Evolutionary conservation across 352 stramenopile genomes (phyloP).

Genomic region (Phytophthora palmivora): DNA sequence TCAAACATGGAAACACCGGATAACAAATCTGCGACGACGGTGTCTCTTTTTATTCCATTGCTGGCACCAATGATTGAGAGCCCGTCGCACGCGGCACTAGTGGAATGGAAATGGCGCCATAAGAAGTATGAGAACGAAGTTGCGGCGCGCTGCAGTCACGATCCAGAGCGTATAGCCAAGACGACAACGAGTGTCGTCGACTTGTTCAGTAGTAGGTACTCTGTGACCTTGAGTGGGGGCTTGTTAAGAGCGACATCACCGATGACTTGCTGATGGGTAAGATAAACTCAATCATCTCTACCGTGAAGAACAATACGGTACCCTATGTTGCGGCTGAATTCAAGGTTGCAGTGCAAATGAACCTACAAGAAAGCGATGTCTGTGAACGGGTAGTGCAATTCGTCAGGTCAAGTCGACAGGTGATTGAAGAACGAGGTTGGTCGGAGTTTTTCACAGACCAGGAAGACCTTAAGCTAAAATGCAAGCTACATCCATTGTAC

Average conservation of each 20-base stretch:
- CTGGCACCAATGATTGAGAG: neutral
- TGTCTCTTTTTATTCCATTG: too few species aligned
- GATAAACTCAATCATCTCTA: neutral
- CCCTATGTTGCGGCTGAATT: neutral
- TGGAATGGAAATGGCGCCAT: neutral
- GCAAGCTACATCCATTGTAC: neutral
- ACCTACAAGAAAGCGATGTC: neutral
- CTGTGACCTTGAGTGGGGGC: neutral
- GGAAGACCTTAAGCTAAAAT: neutral
- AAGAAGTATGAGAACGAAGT: neutral
- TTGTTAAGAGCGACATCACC: neutral
- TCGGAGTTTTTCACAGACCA: neutral
- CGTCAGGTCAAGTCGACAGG: neutral
- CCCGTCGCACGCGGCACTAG: neutral
- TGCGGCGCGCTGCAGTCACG: neutral
- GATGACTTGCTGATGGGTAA: neutral
- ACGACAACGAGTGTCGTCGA: neutral
- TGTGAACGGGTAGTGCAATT: constrained; percentile 2
- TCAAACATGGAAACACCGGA: constrained; percentile 1
- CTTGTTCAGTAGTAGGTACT: neutral
- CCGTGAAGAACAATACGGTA: neutral
- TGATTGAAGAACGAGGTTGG: neutral
- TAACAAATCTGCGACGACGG: neutral
- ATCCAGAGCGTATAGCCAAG: neutral
- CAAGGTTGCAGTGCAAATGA: neutral